Evolutionary conservation across 1,139 yeast species (phyloP).

Genomic region (Candida neerlandica): DNA sequence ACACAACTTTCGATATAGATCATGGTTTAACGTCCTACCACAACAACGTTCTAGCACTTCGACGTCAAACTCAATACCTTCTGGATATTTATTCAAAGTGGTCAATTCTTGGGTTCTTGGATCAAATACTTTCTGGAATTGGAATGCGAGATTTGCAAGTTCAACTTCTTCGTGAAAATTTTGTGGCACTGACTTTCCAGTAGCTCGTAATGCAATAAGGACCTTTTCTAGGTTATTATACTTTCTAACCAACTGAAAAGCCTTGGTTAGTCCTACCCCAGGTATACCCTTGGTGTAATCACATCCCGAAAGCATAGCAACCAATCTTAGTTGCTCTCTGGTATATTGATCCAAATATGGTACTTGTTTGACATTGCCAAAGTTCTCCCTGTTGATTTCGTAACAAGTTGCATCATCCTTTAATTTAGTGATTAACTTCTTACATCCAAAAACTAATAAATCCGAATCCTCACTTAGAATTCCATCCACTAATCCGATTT

Average conservation of each 20-base stretch:
- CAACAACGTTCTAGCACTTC: slow-evolving; percentile 60
- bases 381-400: slow-evolving; percentile 61
- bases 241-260: slow-evolving; percentile 61
- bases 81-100: slow-evolving; percentile 62
- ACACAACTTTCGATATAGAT: slow-evolving; percentile 59
- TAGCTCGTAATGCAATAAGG: slow-evolving; percentile 58
- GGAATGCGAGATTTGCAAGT: slow-evolving; percentile 79
- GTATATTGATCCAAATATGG: slow-evolving; percentile 50
- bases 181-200: slow-evolving; percentile 63
- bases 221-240: slow-evolving; percentile 56
- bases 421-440: slow-evolving; percentile 73
- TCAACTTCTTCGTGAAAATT: slow-evolving; percentile 61
- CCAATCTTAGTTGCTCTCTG: slow-evolving; percentile 63
- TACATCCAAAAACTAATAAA: slow-evolving; percentile 84
- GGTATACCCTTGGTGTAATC: slow-evolving; percentile 90
- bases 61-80: slow-evolving; percentile 28
- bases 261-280: slow-evolving; percentile 79
- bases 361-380: slow-evolving; percentile 46
- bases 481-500: slow-evolving; percentile 74
- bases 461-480: slow-evolving; percentile 95
- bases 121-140: slow-evolving; percentile 82
- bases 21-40: slow-evolving; percentile 54
- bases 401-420: slow-evolving; percentile 76
- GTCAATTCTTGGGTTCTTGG: slow-evolving; percentile 52
- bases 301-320: slow-evolving; percentile 92